Percentiles rank a stretch among this genome's conserved stretches.
Evolutionary conservation across 1,139 yeast species (phyloP).

Genomic region (Debaryomyces psychrophilus): DNA sequence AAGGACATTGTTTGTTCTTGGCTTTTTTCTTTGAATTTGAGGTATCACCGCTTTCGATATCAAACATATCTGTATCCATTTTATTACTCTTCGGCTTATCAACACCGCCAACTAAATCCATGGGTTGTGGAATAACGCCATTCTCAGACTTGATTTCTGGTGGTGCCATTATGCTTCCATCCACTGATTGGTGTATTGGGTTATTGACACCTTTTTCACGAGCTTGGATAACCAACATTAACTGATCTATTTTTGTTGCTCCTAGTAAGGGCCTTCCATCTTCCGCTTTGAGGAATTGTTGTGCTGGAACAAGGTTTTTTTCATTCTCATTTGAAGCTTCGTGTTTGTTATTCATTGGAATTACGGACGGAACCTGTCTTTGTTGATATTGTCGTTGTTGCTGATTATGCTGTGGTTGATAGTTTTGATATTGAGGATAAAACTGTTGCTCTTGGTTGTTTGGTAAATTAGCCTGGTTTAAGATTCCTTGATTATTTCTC

Average conservation of each 20-base stretch:
- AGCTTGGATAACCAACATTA: slow-evolving; percentile 89
- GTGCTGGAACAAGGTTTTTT: slow-evolving; percentile 43
- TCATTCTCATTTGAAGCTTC: slow-evolving; percentile 4
- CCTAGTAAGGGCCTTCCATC: slow-evolving; percentile 75
- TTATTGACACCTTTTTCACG: slow-evolving; percentile 72
- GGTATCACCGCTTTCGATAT: slow-evolving; percentile 22
- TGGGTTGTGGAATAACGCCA: slow-evolving; percentile 58
- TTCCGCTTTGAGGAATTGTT: slow-evolving; percentile 49
- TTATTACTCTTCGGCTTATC: slow-evolving; percentile 59
- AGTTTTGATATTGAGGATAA: not conserved
- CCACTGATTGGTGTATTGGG: slow-evolving; percentile 62
- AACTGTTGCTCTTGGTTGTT: slow-evolving; percentile 1
- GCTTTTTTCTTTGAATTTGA: slow-evolving; percentile 31
- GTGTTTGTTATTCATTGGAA: not conserved
- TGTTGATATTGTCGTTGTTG: not conserved
- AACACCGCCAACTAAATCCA: slow-evolving; percentile 79
- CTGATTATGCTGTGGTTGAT: slow-evolving; percentile 15
- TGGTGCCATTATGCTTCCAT: slow-evolving; percentile 54
- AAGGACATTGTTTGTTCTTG: slow-evolving; percentile 68
- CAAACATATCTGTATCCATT: slow-evolving; percentile 13
- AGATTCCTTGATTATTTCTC: not conserved
- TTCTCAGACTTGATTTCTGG: slow-evolving; percentile 29
- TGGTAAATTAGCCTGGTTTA: not conserved
- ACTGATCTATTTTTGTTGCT: slow-evolving; percentile 84
- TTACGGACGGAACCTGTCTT: slow-evolving; percentile 12